Conservation (phyloP, 805 yeast genomes). For the Kluyveromyces siamensis region DNA sequence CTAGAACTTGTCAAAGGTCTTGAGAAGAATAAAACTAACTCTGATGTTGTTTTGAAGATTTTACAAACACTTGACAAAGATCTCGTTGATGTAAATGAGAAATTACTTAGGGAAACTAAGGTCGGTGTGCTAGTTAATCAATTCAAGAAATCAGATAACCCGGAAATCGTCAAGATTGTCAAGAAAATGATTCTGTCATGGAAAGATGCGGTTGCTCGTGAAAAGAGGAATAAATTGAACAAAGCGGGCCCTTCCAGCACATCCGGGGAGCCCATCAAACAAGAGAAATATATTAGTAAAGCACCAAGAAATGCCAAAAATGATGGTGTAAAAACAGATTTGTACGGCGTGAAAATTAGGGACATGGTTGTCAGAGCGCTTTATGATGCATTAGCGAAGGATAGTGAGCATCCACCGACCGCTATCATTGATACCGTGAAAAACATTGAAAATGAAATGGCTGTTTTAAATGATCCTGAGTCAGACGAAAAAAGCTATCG, state of each 20-base stretch:
- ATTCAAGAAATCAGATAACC: slow-evolving; percentile 56
- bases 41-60: slow-evolving; percentile 57
- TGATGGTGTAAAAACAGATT: slow-evolving; percentile 65
- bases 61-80: slow-evolving; percentile 57
- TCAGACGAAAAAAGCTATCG: slow-evolving; percentile 50
- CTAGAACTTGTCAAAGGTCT: slow-evolving; percentile 58
- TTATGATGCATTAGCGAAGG: slow-evolving; percentile 84
- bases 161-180: slow-evolving; percentile 62
- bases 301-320: slow-evolving; percentile 70
- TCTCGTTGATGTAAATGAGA: slow-evolving; percentile 66
- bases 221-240: slow-evolving; percentile 32
- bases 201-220: slow-evolving; percentile 79
- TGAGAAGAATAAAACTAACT: slow-evolving; percentile 56
- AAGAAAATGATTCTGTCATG: slow-evolving; percentile 76
- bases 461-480: slow-evolving; percentile 46
- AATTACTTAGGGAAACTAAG: slow-evolving; percentile 77
- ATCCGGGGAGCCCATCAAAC: slow-evolving; percentile 13
- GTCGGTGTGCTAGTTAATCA: slow-evolving; percentile 97
- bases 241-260: slow-evolving; percentile 14
- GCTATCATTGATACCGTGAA: slow-evolving; percentile 55
- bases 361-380: slow-evolving; percentile 77
- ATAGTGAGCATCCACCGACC: slow-evolving; percentile 52
- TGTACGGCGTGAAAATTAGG: slow-evolving; percentile 71
- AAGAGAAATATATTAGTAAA: slow-evolving; percentile 36
- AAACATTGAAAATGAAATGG: slow-evolving; percentile 67